Conservation (phyloP, 352 stramenopile genomes). For the Globisporangium mamillatum region DNA sequence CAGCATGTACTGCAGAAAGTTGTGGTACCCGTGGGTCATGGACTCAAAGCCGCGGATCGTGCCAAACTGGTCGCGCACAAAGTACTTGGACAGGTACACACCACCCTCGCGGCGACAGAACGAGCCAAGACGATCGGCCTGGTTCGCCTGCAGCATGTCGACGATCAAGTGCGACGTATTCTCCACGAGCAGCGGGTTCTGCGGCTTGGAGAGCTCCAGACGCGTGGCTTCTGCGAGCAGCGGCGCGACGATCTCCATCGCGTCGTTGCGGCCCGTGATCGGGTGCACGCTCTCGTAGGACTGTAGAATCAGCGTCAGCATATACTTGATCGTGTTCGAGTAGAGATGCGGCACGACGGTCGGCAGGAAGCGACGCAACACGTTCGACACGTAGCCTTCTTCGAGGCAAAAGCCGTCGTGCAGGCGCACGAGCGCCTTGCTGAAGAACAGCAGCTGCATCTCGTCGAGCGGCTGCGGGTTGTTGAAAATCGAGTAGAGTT, state of each 20-base stretch:
- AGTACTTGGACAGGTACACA: constrained; percentile 87
- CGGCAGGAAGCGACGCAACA: constrained; percentile 76
- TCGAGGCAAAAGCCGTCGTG: constrained; percentile 86
- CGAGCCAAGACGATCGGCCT: constrained; percentile 76
- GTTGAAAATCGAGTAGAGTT: constrained; percentile 82
- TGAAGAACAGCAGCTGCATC: constrained; percentile 87
- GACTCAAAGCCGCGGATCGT: constrained; percentile 86
- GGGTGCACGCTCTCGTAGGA: constrained; percentile 88
- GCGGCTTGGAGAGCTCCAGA: constrained; percentile 27
- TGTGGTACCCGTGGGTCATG: constrained; percentile 89
- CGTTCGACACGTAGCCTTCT: constrained; percentile 81
- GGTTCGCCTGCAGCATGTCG: constrained; percentile 86
- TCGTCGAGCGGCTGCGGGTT: constrained; percentile 76
- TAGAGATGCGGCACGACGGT: constrained; percentile 80
- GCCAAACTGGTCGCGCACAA: constrained; percentile 86
- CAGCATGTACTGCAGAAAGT: constrained; percentile 88
- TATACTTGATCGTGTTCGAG: constrained; percentile 89
- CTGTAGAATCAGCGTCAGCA: constrained; percentile 85
- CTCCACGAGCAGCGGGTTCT: constrained; percentile 60
- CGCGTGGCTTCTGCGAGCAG: constrained; percentile 55
- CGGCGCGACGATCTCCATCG: constrained; percentile 80
- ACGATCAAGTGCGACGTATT: constrained; percentile 79
- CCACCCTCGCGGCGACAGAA: constrained; percentile 80
- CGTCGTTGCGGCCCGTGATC: constrained; percentile 83
- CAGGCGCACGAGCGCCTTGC: constrained; percentile 82